These are phyloP conservation scores for Ascochyta clinopodiicola DNA, from an alignment of 2,329 filamentous ascomycete species.

Conservation along the genomic window DNA sequence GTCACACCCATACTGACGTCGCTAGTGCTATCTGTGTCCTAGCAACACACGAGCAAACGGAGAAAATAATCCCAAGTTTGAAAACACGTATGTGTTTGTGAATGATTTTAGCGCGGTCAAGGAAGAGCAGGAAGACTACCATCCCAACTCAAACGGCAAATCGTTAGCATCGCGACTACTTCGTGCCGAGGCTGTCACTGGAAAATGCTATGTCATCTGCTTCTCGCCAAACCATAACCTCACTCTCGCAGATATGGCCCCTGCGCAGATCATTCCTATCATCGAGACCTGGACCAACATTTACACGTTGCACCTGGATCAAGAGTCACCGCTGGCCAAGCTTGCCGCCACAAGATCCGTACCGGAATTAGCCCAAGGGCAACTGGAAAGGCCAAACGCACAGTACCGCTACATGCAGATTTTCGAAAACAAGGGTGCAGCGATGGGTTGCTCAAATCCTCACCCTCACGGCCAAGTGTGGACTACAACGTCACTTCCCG, in stretches of 20 bases:
- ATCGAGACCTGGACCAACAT: conserved; percentile 91
- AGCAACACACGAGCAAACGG: conserved; percentile 88
- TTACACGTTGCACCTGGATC: conserved; percentile 81
- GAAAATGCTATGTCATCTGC: conserved; percentile 95
- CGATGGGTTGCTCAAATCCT: conserved; percentile 98
- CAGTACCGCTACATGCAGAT: conserved; percentile 99
- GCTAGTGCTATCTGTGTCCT: conserved; percentile 90
- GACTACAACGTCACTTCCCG: conserved; percentile 89
- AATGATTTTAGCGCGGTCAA: conserved; percentile 98
- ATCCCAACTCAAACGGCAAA: conserved; percentile 56
- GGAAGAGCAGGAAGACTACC: conserved; percentile 85
- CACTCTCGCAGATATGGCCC: conserved; percentile 87
- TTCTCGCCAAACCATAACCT: conserved; percentile 91
- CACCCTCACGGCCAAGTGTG: conserved; percentile 97
- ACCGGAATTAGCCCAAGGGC: conserved; percentile 55
- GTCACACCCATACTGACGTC: conserved; percentile 26
- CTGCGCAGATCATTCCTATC: conserved; percentile 78
- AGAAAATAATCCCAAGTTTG: conserved; percentile 84
- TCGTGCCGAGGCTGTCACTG: conserved; percentile 83
- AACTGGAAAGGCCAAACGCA: conserved; percentile 63
- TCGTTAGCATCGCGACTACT: conserved; percentile 76
- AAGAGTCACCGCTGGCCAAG: conserved; percentile 68
- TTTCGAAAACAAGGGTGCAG: conserved; percentile 97
- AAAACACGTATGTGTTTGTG: conserved; percentile 89
- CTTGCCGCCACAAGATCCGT: conserved; percentile 55